Evolutionary conservation across 352 stramenopile species (phyloP), one percentile per base, ranked within the genome.

Genomic region (Phytopythium sindhum): DNA sequence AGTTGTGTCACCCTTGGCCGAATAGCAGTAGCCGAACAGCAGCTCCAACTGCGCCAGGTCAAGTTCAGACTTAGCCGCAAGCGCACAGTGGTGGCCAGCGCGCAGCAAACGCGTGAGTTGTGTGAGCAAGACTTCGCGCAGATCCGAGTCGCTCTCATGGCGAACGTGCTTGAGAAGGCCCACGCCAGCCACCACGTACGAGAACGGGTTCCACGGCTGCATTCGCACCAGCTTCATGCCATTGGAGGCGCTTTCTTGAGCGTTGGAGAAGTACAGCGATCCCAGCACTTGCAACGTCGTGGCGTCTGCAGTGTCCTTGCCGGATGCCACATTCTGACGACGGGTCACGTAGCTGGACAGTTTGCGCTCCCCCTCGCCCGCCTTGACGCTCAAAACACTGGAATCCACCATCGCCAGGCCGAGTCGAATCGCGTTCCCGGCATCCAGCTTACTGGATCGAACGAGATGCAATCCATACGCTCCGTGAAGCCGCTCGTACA

Each of bases 141-240:
- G 61, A 14, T 67, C 50, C 11, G 23, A 33, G 37, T 57, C 26
- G 14, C 42, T 69, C 12, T 76, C 65, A 11, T 74, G 55, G 2
- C 31, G 57, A 35, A 75, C 54, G 12, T 51, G 71, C 64, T 89
- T 90, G 45, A 88, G 70, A n/a, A 87, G 62, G 19, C 75, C 69
- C 0, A 77, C 33, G 12, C 71, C 79, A 50, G 79, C 77, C 12
- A 90, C 33, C 29, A 80, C 63, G 61, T 91, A 90, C 10, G 78
- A 77, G 2, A 69, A 70, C 2, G 80, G 67, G 11, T 87, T 81
- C 78, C 77, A 86, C 26, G 84, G 80, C 41, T 89, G 56, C 60
- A 80, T 75, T 33, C 77, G 84, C 42, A 93, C 68, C 28, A 91
- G 71, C 61, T 88, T 90, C 65, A 48, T 70, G 42, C 11, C 60